A percentile compares a stretch with the other conserved stretches of the same genome.
These are phyloP conservation scores for Amanita rimosa DNA, from an alignment of 768 basidiomycete species.

Conservation along the genomic window DNA sequence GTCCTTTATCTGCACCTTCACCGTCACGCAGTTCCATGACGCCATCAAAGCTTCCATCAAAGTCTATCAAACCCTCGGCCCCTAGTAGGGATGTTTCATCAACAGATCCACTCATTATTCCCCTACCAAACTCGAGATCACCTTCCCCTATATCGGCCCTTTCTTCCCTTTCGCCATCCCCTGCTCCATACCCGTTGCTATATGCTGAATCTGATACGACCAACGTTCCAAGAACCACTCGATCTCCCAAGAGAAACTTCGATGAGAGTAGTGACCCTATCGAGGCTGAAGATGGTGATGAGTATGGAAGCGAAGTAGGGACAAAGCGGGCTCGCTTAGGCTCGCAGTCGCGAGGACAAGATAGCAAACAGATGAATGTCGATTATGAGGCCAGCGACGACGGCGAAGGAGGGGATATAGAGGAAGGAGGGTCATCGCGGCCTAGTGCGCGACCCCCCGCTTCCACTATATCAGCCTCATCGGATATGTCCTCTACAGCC, in stretches of 20 bases:
- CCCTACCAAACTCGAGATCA: slow-evolving; percentile 10
- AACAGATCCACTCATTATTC: slow-evolving; percentile 3
- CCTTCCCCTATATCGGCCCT: slow-evolving; percentile 7
- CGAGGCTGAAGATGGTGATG: slow-evolving; percentile 3
- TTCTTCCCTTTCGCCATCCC: slow-evolving; percentile 7
- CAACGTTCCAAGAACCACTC: slow-evolving; percentile 1
- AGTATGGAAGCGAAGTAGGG: slow-evolving; percentile 5
- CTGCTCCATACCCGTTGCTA: slow-evolving; percentile 4
- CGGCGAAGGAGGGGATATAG: slow-evolving; percentile 8
- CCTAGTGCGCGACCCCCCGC: slow-evolving; percentile 8
- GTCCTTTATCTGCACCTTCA: slow-evolving; percentile 10
- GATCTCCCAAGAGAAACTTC: slow-evolving; percentile 7
- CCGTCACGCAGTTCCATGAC: slow-evolving; percentile 2
- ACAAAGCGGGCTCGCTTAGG: slow-evolving; percentile 3
- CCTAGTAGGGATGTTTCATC: slow-evolving; percentile 4
- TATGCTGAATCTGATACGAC: not conserved
- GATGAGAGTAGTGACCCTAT: slow-evolving; percentile 2
- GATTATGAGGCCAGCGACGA: slow-evolving; percentile 10
- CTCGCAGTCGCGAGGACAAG: not conserved
- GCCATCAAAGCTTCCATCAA: slow-evolving; percentile 5
- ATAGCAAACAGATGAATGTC: slow-evolving; percentile 8
- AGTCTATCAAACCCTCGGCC: slow-evolving; percentile 8
- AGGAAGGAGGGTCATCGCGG: slow-evolving; percentile 10
- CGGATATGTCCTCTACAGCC: slow-evolving; percentile 11
- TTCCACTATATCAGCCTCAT: slow-evolving; percentile 9